Conservation (phyloP, 2,329 filamentous ascomycete species). For the Xylariaceae sp. region DNA sequence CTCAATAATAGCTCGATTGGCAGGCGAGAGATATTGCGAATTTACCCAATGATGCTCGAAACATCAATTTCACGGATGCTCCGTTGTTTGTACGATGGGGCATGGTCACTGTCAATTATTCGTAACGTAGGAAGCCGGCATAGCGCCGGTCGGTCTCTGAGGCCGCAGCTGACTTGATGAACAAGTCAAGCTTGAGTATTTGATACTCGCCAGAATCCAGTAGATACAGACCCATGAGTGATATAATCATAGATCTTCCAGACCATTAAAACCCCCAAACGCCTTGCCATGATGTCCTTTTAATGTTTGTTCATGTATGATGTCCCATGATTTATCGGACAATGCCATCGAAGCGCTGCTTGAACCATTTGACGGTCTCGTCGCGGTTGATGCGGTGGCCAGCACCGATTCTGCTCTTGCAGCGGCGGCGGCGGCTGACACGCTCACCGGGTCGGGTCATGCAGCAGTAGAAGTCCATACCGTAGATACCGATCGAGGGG, state of each 20-base stretch:
- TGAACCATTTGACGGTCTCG: constrained; percentile 97
- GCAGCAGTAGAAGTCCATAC: constrained; percentile 99
- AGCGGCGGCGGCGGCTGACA: constrained; percentile 89
- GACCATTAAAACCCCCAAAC: constrained; percentile 38
- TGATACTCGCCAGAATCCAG: constrained; percentile 41
- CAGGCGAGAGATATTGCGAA: neutral
- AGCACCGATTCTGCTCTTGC: constrained; percentile 79
- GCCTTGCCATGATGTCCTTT: constrained; percentile 33
- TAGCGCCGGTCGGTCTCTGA: constrained; percentile 68
- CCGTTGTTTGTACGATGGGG: constrained; percentile 4
- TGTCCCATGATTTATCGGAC: constrained; percentile 70
- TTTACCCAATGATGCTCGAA: neutral
- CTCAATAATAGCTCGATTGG: neutral
- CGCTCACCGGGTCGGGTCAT: constrained; percentile 99
- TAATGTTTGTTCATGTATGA: constrained; percentile 20
- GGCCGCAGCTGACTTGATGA: constrained; percentile 62
- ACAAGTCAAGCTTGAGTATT: constrained; percentile 49
- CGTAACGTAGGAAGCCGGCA: constrained; percentile 52
- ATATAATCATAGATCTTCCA: constrained; percentile 41
- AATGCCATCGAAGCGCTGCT: constrained; percentile 90
- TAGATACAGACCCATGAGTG: constrained; percentile 39
- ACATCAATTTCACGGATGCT: constrained; percentile 6
- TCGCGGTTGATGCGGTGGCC: constrained; percentile 89
- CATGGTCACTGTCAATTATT: constrained; percentile 26
- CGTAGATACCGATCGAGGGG: constrained; percentile 96